phyloP scores from a whole-genome alignment of 495 filamentous ascomycete species.

The Talaromyces thailandensis region DNA sequence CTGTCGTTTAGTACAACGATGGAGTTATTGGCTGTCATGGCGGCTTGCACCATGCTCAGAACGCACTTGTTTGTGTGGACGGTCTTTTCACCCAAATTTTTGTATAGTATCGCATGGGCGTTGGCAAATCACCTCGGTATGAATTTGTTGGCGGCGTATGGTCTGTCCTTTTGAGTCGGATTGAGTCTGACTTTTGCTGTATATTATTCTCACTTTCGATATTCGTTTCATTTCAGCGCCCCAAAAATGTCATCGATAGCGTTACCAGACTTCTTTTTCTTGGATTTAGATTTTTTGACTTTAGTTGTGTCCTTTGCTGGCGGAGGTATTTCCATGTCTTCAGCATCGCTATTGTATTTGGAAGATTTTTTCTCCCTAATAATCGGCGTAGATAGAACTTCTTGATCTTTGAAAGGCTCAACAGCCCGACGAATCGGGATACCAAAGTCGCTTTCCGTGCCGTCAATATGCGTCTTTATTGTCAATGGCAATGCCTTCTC shows the following conservation, averaged over 20 bases:
- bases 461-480: not conserved
- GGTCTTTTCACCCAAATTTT: slow-evolving; percentile 93
- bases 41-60: slow-evolving; percentile 72
- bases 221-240: slow-evolving; percentile 33
- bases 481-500: not conserved
- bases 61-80: slow-evolving; percentile 98
- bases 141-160: slow-evolving; percentile 36
- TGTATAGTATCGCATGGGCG: slow-evolving; percentile 85
- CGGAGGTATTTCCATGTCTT: not conserved
- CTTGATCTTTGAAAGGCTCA: not conserved
- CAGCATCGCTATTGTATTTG: not conserved
- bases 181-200: not conserved
- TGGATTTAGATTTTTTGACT: slow-evolving; percentile 6
- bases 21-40: slow-evolving; percentile 67
- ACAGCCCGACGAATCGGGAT: not conserved
- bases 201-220: slow-evolving; percentile 3
- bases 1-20: slow-evolving; percentile 58
- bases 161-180: not conserved
- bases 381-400: not conserved
- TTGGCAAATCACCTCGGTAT: slow-evolving; percentile 68
- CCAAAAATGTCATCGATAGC: slow-evolving; percentile 57
- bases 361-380: not conserved
- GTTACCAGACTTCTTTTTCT: slow-evolving; percentile 21
- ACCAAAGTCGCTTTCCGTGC: not conserved
- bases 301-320: not conserved